These are phyloP conservation scores for Lachancea mirantina DNA, from an alignment of 805 yeast species.

Conservation along the genomic window DNA sequence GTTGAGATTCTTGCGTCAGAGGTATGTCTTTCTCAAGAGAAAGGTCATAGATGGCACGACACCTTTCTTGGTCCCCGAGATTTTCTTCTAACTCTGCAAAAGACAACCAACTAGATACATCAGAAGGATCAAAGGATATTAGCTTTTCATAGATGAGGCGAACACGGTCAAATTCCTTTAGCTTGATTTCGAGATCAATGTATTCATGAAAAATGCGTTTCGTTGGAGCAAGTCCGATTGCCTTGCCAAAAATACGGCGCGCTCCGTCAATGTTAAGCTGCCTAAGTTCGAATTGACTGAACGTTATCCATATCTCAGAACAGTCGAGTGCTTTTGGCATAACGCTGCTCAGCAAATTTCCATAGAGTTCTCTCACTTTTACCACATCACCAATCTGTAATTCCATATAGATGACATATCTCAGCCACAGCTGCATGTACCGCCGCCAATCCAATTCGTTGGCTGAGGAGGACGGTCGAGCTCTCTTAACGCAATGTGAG, in stretches of 20 bases:
- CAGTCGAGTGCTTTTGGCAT: constrained; percentile 59
- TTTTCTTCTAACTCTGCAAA: constrained; percentile 63
- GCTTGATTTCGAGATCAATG: constrained; percentile 54
- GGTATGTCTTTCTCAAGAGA: constrained; percentile 31
- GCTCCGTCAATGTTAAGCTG: constrained; percentile 45
- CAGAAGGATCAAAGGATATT: constrained; percentile 26
- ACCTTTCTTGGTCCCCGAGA: constrained; percentile 62
- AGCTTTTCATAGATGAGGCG: constrained; percentile 63
- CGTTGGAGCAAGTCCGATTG: constrained; percentile 63
- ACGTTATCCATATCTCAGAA: constrained; percentile 65
- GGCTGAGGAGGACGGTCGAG: constrained; percentile 25
- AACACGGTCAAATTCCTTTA: constrained; percentile 78
- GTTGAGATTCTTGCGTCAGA: constrained; percentile 11
- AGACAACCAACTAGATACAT: constrained; percentile 43
- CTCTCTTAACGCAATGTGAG: constrained; percentile 14
- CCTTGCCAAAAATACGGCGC: constrained; percentile 62
- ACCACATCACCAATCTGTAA: constrained; percentile 36
- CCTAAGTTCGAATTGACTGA: constrained; percentile 68
- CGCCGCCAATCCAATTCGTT: constrained; percentile 54
- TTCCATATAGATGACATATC: constrained; percentile 59
- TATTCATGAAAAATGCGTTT: constrained; percentile 54
- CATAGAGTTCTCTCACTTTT: constrained; percentile 45
- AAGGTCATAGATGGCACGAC: constrained; percentile 53
- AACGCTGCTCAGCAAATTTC: constrained; percentile 35
- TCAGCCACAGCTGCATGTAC: constrained; percentile 65